Evolutionary conservation across 1,139 yeast species (phyloP), one percentile per base, ranked within the genome.

Genomic region (Candida gigantensis): DNA sequence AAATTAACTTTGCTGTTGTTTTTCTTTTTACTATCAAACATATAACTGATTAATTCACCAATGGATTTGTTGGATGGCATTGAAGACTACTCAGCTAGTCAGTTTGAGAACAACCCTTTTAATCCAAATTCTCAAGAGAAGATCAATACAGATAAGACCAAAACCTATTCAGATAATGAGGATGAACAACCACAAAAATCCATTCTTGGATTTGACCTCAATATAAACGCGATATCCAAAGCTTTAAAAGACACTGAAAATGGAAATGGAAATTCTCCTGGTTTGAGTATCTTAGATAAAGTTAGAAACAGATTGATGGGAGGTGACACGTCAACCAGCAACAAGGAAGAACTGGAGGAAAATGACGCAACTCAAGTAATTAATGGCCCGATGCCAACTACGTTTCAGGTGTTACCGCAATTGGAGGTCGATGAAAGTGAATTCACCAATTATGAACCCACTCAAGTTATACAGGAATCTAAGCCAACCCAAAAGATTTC

Each of bases 391-490:
- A 9, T 20, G 7, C 9, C 15, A 1, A 8, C 23, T 24, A 15
- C 12, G 15, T 40, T 44, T 15, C 58, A 55, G 32, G 42, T 39
- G 23, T 43, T 62, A 18, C 67, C 68, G 6, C 68, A 62, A 43
- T 46, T 62, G 20, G 56, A 49, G 14, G 46, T 61, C 8, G 68
- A 61, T 38, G 54, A 54, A 29, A 49, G 52, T 7, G 68, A 60
- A 18, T 45, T 31, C 30, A 31, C 44, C 26, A 32, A 33, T n/a
- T 21, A 11, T 12, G 6, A 19, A 16, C 21, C 21, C 7, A 24
- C 28, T 9, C 28, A 28, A n/a, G 24, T 26, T 5, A 28, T 20
- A 11, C 27, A 15, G 7, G 16, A 21, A 12, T 11, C 24, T 4
- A 24, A 24, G 10, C 30, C 35, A 4, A 32, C 30, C 9, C 35